These are phyloP conservation scores for Vigna mungo DNA, from an alignment of 306 rosid genomes.

Conservation along the genomic window DNA sequence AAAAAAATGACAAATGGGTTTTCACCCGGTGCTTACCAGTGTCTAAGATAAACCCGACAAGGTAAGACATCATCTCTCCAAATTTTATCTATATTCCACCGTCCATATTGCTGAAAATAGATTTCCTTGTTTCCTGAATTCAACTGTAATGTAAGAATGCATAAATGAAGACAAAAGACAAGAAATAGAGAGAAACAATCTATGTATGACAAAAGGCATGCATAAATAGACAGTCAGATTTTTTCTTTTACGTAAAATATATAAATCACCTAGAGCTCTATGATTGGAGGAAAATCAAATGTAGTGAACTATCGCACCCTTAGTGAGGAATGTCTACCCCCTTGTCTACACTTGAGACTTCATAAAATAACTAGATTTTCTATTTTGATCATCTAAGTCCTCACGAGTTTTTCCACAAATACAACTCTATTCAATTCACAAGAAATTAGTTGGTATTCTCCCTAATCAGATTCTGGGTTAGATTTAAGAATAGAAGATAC, in stretches of 20 bases:
- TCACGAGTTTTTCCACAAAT: not conserved
- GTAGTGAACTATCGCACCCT: slow-evolving; percentile 6
- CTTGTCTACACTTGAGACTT: slow-evolving; percentile 8
- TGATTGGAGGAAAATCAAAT: slow-evolving; percentile 3
- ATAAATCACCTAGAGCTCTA: not conserved
- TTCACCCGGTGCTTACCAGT: slow-evolving; percentile 69
- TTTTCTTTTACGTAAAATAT: not conserved
- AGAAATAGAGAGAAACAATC: slow-evolving; percentile 29
- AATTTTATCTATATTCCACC: slow-evolving; percentile 76
- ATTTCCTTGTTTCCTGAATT: slow-evolving; percentile 76
- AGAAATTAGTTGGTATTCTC: slow-evolving; percentile 15
- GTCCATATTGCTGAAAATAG: slow-evolving; percentile 74
- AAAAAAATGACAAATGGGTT: slow-evolving; percentile 4
- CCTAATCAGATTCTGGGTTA: slow-evolving; percentile 6
- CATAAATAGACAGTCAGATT: slow-evolving; percentile 14
- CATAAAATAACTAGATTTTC: slow-evolving; percentile 1
- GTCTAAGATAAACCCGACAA: slow-evolving; percentile 91
- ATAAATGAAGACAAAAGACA: slow-evolving; percentile 25
- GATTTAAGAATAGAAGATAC: slow-evolving; percentile 22
- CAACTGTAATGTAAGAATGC: slow-evolving; percentile 22
- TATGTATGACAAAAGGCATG: slow-evolving; percentile 19
- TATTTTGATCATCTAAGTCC: slow-evolving; percentile 6
- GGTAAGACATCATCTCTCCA: slow-evolving; percentile 96
- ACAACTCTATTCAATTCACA: slow-evolving; percentile 24
- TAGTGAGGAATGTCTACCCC: slow-evolving; percentile 2